These are phyloP conservation scores for Baorangia bicolor DNA, from an alignment of 768 basidiomycete genomes.

Conservation along the genomic window DNA sequence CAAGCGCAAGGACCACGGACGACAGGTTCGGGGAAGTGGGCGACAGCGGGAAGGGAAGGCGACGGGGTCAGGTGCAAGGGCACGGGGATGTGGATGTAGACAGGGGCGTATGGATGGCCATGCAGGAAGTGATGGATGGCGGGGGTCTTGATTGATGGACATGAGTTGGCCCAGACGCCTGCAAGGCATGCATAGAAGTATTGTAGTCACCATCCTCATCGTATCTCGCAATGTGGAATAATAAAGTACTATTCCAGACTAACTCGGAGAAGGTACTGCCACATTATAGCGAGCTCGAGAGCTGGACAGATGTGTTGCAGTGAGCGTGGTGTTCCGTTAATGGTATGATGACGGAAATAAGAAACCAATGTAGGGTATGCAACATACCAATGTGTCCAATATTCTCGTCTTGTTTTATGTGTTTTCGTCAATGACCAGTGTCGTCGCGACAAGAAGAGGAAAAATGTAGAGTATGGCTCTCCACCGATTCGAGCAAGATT, in stretches of 20 bases:
- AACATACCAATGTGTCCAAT: conserved; percentile 21
- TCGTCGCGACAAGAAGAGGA: not conserved
- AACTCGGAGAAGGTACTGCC: no score
- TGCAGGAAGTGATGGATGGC: conserved; percentile 23
- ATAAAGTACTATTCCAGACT: not conserved
- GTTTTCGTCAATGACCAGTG: conserved; percentile 20
- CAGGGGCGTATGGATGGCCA: conserved; percentile 18
- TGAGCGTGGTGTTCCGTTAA: no score
- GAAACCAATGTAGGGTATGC: conserved; percentile 15
- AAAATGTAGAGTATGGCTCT: conserved; percentile 19
- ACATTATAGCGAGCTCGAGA: no score
- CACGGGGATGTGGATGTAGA: conserved; percentile 12
- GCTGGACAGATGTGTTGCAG: no score
- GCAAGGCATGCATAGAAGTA: not conserved
- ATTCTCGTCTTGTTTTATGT: conserved; percentile 7
- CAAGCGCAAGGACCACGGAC: conserved; percentile 25
- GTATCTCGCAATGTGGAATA: not conserved
- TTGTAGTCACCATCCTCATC: not conserved
- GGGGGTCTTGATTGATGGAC: not conserved
- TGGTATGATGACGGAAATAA: conserved; percentile 30
- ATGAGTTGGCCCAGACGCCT: not conserved
- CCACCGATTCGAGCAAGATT: conserved; percentile 27
- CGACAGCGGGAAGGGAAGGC: conserved; percentile 1
- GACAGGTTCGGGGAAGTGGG: not conserved
- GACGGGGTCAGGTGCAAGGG: conserved; percentile 4